phyloP scores from a whole-genome alignment of 495 filamentous ascomycete genomes.

The Astrocystis sublimbata region DNA sequence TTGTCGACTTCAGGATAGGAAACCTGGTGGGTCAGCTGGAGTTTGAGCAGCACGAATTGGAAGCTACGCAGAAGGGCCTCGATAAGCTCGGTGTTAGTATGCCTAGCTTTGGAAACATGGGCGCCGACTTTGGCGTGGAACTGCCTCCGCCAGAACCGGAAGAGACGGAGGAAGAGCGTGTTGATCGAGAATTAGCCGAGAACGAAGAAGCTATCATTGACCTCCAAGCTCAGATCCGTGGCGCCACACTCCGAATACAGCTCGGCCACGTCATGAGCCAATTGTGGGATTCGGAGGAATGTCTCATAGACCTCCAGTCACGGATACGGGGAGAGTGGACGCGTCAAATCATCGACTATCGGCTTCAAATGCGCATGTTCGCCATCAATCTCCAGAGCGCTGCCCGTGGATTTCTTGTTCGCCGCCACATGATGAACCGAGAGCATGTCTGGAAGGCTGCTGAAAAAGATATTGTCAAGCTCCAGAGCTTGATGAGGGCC shows the following conservation, averaged over 20 bases:
- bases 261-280: slow-evolving; percentile 82
- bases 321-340: slow-evolving; percentile 70
- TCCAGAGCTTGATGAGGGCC: slow-evolving; percentile 86
- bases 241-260: slow-evolving; percentile 72
- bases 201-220: slow-evolving; percentile 70
- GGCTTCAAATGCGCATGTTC: slow-evolving; percentile 75
- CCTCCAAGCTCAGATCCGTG: slow-evolving; percentile 84
- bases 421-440: slow-evolving; percentile 60
- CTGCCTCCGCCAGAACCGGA: slow-evolving; percentile 61
- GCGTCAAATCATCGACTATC: slow-evolving; percentile 74
- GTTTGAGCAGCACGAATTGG: slow-evolving; percentile 96
- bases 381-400: slow-evolving; percentile 75
- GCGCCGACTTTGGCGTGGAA: slow-evolving; percentile 90
- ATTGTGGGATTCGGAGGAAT: slow-evolving; percentile 85
- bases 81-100: slow-evolving; percentile 93
- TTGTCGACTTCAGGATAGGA: slow-evolving; percentile 95
- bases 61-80: slow-evolving; percentile 93
- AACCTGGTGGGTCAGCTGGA: slow-evolving; percentile 96
- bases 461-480: slow-evolving; percentile 67
- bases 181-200: slow-evolving; percentile 79
- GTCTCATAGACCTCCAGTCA: slow-evolving; percentile 78
- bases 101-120: slow-evolving; percentile 97
- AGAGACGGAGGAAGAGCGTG: slow-evolving; percentile 87
- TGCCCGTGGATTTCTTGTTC: slow-evolving; percentile 75
- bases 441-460: slow-evolving; percentile 69